Evolutionary conservation across 2,329 filamentous ascomycete species (phyloP), one percentile per base, ranked within the genome.

Genomic region (Teratosphaeria nubilosa): DNA sequence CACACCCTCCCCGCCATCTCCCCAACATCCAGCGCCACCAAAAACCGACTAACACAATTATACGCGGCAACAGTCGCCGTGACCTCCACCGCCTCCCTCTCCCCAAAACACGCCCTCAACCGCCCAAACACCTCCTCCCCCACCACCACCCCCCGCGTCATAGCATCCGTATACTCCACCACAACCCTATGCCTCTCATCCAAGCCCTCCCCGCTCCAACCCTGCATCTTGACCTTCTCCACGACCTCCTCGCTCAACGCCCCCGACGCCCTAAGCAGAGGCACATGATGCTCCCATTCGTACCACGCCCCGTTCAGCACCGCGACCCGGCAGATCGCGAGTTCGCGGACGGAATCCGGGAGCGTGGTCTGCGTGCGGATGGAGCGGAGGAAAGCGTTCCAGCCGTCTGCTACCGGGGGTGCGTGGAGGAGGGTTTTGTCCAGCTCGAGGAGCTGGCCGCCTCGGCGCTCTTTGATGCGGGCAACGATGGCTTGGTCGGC

Each of bases 11-110:
- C 59, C 37, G 61, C 58, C 64, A 71, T 72, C 66, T 78, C 76
- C 0, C 76, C 76, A 13, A 78, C 88, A 75, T 95, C 86, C 58
- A 95, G 72, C 14, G 90, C 90, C 22, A 95, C 89, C 64, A 95
- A 72, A 65, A 95, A 91, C 31, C 90, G 81, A 71, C 87, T 91
- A 16, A 95, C 89, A 69, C 88, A 91, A 70, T 95, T 95, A 71
- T 95, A 95, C 57, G 83, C 84, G 13, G 87, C 88, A 57, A 90
- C 82, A 24, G 87, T 91, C 32, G 87, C 83, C 51, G 88, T 91
- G 62, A 94, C 80, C 76, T 95, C 90, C 14, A 95, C 87, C 55
- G 92, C 78, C 74, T 91, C 87, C 67, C 81, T 78, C 61, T 91
- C 86, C 25, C 70, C 79, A 64, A 91, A 90, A 37, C 80, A 68